Percentiles rank a stretch among this genome's conserved stretches.
Conservation (phyloP, 176 grass and related monocot species). For the Oryza glumipatula region DNA sequence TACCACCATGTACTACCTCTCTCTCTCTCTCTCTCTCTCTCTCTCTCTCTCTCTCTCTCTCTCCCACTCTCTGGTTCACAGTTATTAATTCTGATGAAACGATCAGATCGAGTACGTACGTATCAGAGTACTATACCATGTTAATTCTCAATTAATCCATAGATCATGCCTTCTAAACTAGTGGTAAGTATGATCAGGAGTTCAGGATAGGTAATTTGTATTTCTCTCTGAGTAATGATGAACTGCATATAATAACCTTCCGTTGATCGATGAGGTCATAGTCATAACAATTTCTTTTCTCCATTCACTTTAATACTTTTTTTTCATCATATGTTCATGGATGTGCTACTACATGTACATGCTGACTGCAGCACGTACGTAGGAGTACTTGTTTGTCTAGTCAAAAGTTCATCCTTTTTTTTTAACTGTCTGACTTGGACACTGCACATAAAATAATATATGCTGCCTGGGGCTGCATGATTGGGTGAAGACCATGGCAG, state of each 20-base stretch:
- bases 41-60: not conserved
- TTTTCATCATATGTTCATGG: not conserved
- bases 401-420: conserved; percentile 21
- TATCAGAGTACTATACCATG: not conserved
- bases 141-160: conserved; percentile 25
- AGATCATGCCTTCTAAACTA: conserved; percentile 26
- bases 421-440: conserved; percentile 52
- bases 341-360: not conserved
- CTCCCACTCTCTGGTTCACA: not conserved
- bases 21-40: not conserved
- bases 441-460: conserved; percentile 67
- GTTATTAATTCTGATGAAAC: conserved; percentile 38
- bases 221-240: conserved; percentile 29
- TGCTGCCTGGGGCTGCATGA: conserved; percentile 39
- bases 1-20: conserved; percentile 22
- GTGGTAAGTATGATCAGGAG: conserved; percentile 34
- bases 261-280: conserved; percentile 1
- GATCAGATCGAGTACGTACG: conserved; percentile 16
- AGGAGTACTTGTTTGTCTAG: conserved; percentile 34
- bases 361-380: not conserved
- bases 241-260: conserved; percentile 47
- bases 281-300: not conserved
- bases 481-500: conserved; percentile 59
- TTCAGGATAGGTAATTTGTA: conserved; percentile 44
- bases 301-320: not conserved